Conservation (phyloP, 2,329 filamentous ascomycete species). For the Alternaria longipes region DNA sequence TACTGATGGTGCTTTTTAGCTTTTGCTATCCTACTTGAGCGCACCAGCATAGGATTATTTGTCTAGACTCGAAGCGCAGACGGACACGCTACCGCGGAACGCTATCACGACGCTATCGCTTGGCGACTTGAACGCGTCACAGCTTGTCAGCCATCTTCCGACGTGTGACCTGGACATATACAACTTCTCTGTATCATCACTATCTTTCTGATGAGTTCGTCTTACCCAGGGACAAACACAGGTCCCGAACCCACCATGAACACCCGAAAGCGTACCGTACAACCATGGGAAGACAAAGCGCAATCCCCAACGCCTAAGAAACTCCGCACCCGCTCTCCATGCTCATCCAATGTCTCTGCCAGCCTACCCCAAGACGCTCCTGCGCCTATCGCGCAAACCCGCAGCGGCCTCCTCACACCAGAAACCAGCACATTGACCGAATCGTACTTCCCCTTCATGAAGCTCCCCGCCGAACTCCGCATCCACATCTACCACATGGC, state of each 20-base stretch:
- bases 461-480: constrained; percentile 58
- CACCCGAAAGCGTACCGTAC: constrained; percentile 1
- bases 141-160: not conserved
- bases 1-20: not conserved
- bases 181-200: not conserved
- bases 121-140: constrained; percentile 5
- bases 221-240: not conserved
- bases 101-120: not conserved
- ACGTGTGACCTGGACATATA: not conserved
- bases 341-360: constrained; percentile 2
- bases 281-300: constrained; percentile 10
- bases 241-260: constrained; percentile 15
- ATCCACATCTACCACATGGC: constrained; percentile 56
- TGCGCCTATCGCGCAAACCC: constrained; percentile 5
- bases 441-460: constrained; percentile 52
- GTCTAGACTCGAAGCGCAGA: not conserved
- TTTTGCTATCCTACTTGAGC: not conserved
- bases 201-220: not conserved
- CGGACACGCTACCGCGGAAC: not conserved
- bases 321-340: constrained; percentile 11
- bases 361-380: not conserved
- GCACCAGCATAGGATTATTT: not conserved
- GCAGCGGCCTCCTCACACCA: constrained; percentile 31
- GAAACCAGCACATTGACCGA: constrained; percentile 31
- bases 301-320: constrained; percentile 11